Evolutionary conservation across 306 rosid species (phyloP), one percentile per base, ranked within the genome.

Genomic region (Pyrus betulifolia): DNA sequence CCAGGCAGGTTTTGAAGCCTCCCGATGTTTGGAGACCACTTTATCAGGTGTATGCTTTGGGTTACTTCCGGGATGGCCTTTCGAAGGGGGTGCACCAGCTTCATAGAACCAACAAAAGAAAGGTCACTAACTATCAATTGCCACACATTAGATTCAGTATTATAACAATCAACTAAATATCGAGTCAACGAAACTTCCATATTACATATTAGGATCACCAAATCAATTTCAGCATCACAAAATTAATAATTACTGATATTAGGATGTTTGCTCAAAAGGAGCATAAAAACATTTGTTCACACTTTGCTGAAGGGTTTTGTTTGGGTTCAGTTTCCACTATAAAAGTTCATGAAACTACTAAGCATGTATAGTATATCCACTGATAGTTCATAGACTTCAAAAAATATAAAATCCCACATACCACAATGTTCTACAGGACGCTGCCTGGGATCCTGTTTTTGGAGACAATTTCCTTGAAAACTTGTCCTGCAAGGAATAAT

Each of bases 381-480:
- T 44, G 4, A 64, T 18, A 49, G 58, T 35, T 70, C 46, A 58
- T 31, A 31, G 44, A 27, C 38, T 30, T 68, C 42, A 30, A 17
- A 35, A 12, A 40, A n/a, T 23, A 76, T 11, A 52, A 80, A 10
- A 69, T 74, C 60, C 63, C 13, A 59, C 86, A 74, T 91, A 91
- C 98, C 97, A 58, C 99, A 96, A 71, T 84, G 88, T 60, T 68
- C 64, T 18, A 81, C 54, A 70, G 96, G 70, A 67, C 99, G 93
- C 88, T 96, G 98, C 81, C 80, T 89, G 33, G 64, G 54, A 60
- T 86, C 89, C 15, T 78, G 72, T 72, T 72, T 79, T 74, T 93
- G 91, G 73, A 96, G 86, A 85, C 99, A 96, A 87, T 96, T 96
- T 68, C 98, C 96, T 88, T 85, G 98, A 81, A 93, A 96, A 85